These are phyloP conservation scores for Entonaema liquescens DNA, from an alignment of 495 filamentous ascomycete species.

Conservation along the genomic window DNA sequence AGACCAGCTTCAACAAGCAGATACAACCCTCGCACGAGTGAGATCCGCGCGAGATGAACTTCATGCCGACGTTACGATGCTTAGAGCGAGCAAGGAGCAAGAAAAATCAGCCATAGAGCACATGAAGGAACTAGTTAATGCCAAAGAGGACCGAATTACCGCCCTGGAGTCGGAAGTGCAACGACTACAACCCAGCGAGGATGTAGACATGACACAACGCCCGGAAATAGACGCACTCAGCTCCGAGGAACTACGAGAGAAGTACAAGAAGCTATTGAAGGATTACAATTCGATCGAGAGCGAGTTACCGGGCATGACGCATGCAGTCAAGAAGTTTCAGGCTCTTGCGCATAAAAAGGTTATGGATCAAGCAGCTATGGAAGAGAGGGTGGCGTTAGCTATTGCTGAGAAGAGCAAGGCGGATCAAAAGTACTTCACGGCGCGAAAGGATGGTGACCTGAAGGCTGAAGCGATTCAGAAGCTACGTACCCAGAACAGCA, in stretches of 20 bases:
- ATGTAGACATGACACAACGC: conserved; percentile 54
- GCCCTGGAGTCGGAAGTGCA: conserved; percentile 84
- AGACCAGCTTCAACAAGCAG: conserved; percentile 78
- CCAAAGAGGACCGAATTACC: conserved; percentile 75
- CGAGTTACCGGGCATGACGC: conserved; percentile 86
- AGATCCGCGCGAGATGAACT: conserved; percentile 84
- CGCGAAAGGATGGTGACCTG: conserved; percentile 91
- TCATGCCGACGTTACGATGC: conserved; percentile 79
- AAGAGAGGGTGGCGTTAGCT: conserved; percentile 79
- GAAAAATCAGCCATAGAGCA: conserved; percentile 72
- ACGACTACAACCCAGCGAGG: conserved; percentile 65
- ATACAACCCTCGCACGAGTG: conserved; percentile 86
- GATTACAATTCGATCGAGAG: conserved; percentile 84
- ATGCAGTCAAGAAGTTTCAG: conserved; percentile 85
- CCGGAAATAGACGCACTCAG: conserved; percentile 62
- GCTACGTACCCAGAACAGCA: conserved; percentile 80
- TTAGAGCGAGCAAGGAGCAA: conserved; percentile 79
- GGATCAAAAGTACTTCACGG: conserved; percentile 95
- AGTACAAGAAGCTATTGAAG: conserved; percentile 75
- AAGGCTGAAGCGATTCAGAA: conserved; percentile 78
- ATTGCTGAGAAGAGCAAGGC: conserved; percentile 93
- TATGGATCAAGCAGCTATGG: conserved; percentile 72
- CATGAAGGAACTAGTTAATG: conserved; percentile 78
- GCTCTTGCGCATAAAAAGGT: conserved; percentile 87
- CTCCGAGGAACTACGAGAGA: conserved; percentile 74